Evolutionary conservation across 306 rosid species (phyloP).

Genomic region (Neltuma alba): DNA sequence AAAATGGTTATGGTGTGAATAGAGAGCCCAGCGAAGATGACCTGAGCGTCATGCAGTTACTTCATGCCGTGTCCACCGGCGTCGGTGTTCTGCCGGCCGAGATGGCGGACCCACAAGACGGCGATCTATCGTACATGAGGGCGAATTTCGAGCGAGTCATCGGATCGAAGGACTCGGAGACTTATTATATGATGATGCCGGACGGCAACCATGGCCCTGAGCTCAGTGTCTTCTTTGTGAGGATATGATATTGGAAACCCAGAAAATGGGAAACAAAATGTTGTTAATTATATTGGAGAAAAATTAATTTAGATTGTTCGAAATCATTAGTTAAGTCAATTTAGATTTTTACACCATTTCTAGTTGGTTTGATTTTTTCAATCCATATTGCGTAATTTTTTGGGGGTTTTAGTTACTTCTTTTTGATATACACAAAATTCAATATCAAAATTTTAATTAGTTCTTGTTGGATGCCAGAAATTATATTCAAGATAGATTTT

Average conservation of each 20-base stretch:
- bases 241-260: constrained; percentile 46
- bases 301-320: too few species aligned
- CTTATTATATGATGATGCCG: constrained; percentile 85
- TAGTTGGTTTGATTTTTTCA: too few species aligned
- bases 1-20: constrained; percentile 75
- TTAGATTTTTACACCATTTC: too few species aligned
- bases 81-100: constrained; percentile 75
- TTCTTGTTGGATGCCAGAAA: background rate
- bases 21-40: constrained; percentile 75
- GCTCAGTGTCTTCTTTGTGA: constrained; percentile 71
- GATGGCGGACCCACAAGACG: constrained; percentile 47
- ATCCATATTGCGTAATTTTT: too few species aligned
- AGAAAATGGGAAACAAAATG: constrained; percentile 18
- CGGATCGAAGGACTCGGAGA: constrained; percentile 86
- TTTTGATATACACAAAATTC: background rate
- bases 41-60: constrained; percentile 66
- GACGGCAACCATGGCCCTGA: constrained; percentile 72
- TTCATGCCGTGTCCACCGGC: constrained; percentile 69
- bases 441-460: background rate
- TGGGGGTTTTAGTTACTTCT: background rate
- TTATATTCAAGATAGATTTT: too few species aligned
- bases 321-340: too few species aligned
- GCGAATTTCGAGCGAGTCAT: constrained; percentile 70
- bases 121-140: constrained; percentile 78
- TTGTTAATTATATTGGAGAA: too few species aligned